Evolutionary conservation across 2,329 filamentous ascomycete genomes (phyloP).

Genomic region (Arthrobotrys conoides): DNA sequence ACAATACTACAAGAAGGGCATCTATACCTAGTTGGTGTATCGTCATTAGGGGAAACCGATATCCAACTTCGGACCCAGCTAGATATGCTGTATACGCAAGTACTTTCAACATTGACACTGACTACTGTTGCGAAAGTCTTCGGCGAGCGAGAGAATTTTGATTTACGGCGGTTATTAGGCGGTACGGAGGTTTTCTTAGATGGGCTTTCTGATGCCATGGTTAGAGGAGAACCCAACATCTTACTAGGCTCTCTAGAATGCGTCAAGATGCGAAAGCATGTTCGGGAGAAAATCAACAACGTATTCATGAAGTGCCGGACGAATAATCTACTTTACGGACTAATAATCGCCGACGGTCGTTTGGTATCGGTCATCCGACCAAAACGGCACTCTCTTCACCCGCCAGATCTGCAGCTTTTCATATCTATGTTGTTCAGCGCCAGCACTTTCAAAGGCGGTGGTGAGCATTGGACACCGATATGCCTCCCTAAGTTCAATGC

Average conservation of each 20-base stretch:
- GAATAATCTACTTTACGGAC: constrained; percentile 86
- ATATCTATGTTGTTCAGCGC: constrained; percentile 99
- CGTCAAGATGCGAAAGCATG: constrained; percentile 88
- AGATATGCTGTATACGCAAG: constrained; percentile 97
- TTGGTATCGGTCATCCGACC: constrained; percentile 95
- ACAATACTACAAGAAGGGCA: constrained; percentile 87
- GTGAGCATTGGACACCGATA: constrained; percentile 97
- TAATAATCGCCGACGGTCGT: constrained; percentile 91
- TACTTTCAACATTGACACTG: constrained; percentile 92
- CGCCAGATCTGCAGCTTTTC: constrained; percentile 93
- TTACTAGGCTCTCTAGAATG: constrained; percentile 93
- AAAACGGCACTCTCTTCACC: constrained; percentile 93
- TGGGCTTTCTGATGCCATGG: constrained; percentile 94
- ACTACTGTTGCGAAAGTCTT: constrained; percentile 90
- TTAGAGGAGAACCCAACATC: constrained; percentile 88
- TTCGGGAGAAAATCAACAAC: constrained; percentile 87
- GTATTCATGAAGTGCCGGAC: constrained; percentile 83
- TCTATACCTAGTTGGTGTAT: constrained; percentile 93
- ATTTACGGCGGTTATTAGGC: constrained; percentile 88
- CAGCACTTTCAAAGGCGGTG: constrained; percentile 86
- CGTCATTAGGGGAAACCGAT: constrained; percentile 91
- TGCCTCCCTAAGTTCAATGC: constrained; percentile 98
- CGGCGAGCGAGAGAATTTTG: constrained; percentile 89
- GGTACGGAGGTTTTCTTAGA: constrained; percentile 93
- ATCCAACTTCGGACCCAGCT: constrained; percentile 87